Base-by-base conservation (phyloP, 148 eudicot genomes). In the Diospyros kaki region DNA sequence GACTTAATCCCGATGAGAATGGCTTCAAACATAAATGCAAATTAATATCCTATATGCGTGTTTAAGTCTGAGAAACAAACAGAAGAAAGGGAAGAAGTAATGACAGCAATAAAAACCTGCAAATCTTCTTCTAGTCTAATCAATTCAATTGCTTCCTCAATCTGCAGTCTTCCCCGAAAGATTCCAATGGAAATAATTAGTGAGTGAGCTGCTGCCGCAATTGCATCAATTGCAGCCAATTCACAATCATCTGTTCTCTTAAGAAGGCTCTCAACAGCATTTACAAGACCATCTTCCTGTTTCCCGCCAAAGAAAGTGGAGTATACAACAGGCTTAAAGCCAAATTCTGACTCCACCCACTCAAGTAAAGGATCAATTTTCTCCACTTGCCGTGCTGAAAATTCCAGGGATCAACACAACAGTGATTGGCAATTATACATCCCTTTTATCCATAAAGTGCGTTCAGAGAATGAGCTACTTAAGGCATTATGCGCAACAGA, bases 61-160 rank as follows among this genome's bases (percentile, higher is more conserved):
- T 48, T 41, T 44, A 43, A 78, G 59, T 39, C 40, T 11, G 50
- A 58, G 53, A 28, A 54, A 53, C 56, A 39, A 52, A 40, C 8
- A 63, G 54, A 53, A 70, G 28, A 66, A 61, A 38, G 58, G 54
- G 11, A 28, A 28, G 6, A 13, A 38, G 53, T 74, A 14, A 73
- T 8, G 14, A 58, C 6, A 73, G 58, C 13, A 58, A 44, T 58
- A 74, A 61, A 54, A 66, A 92, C 97, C 94, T 94, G 98, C 39
- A 86, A 63, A 85, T 94, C 98, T 85, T 94, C 98, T 85, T 94
- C 98, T 40, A 94, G 93, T 77, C 98, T 89, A 75, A 90, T 89
- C 83, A 94, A 83, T 79, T 94, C 96, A 80, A 94, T 79, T 54
- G 96, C 96, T 72, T 94, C 94, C 76, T 89, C 94, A 75, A 94